Conservation (phyloP, 768 basidiomycete genomes). For the Fistulinella prunicolor region DNA sequence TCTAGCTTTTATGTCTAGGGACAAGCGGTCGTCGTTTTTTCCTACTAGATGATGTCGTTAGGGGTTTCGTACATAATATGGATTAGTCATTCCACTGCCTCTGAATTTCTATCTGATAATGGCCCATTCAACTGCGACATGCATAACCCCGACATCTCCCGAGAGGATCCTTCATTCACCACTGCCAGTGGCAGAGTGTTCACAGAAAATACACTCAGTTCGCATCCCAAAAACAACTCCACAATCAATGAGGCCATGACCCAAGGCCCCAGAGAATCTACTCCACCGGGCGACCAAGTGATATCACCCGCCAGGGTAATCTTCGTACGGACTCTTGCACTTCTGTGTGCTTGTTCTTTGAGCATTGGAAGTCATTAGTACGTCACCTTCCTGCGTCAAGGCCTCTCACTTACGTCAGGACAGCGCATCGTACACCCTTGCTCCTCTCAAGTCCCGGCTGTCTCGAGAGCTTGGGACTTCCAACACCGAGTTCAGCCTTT, state of each 20-base stretch:
- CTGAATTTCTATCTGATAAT: conserved; percentile 27
- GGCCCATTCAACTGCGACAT: neutral
- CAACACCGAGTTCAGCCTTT: conserved; percentile 72
- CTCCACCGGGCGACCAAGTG: conserved; percentile 5
- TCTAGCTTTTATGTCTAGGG: conserved; percentile 34
- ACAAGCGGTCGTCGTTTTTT: neutral
- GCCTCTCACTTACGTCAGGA: neutral
- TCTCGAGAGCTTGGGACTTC: conserved; percentile 69
- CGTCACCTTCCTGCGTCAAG: conserved; percentile 18
- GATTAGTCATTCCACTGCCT: conserved; percentile 16
- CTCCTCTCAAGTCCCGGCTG: conserved; percentile 71
- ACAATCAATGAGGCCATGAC: too few relatives aligned
- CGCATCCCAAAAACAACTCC: too few relatives aligned
- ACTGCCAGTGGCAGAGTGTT: neutral
- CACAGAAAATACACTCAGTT: neutral
- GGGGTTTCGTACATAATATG: conserved; percentile 2
- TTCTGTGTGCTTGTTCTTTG: conserved; percentile 69
- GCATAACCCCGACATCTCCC: conserved; percentile 1
- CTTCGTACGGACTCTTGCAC: conserved; percentile 55
- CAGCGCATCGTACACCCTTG: conserved; percentile 72
- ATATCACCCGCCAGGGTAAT: conserved; percentile 36
- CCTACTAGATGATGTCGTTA: neutral
- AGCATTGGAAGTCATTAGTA: conserved; percentile 80
- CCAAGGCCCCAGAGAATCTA: too few relatives aligned
- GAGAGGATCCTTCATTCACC: neutral